Conservation (phyloP, 495 filamentous ascomycete genomes). For the Annulohypoxylon stygium region DNA sequence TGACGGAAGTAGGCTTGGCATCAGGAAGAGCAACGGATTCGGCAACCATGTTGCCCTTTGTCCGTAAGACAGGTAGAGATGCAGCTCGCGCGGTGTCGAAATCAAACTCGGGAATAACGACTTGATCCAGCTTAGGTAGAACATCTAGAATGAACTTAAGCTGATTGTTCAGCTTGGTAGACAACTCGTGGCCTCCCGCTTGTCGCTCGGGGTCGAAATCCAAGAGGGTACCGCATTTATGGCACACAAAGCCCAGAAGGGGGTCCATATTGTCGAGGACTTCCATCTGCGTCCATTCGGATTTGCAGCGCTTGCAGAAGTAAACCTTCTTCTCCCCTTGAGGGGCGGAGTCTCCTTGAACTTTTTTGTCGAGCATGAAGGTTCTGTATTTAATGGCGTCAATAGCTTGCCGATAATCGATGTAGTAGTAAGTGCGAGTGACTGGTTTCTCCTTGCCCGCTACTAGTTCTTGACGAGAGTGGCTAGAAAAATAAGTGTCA, state of each 20-base stretch:
- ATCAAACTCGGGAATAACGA: conserved; percentile 85
- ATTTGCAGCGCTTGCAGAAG: conserved; percentile 80
- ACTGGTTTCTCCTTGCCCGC: conserved; percentile 85
- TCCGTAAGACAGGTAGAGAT: conserved; percentile 71
- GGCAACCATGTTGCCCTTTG: conserved; percentile 71
- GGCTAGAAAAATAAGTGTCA: conserved; percentile 61
- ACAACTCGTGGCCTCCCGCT: conserved; percentile 84
- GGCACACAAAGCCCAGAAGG: conserved; percentile 80
- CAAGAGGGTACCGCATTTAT: conserved; percentile 80
- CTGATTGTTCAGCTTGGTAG: conserved; percentile 87
- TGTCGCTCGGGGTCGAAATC: conserved; percentile 74
- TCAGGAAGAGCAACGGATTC: conserved; percentile 65
- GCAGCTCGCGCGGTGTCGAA: conserved; percentile 80
- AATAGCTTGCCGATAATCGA: conserved; percentile 93
- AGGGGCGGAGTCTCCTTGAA: conserved; percentile 83
- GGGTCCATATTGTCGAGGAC: conserved; percentile 77
- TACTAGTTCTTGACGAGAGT: conserved; percentile 81
- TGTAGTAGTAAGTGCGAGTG: conserved; percentile 93
- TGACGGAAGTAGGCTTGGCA: conserved; percentile 74
- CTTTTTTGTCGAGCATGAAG: conserved; percentile 82
- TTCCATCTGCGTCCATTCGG: conserved; percentile 88
- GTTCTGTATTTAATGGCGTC: conserved; percentile 97
- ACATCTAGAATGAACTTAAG: conserved; percentile 86
- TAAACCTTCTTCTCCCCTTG: conserved; percentile 91
- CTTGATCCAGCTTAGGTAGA: conserved; percentile 85